Evolutionary conservation across 768 basidiomycete genomes (phyloP).

Genomic region (Suillus subluteus): DNA sequence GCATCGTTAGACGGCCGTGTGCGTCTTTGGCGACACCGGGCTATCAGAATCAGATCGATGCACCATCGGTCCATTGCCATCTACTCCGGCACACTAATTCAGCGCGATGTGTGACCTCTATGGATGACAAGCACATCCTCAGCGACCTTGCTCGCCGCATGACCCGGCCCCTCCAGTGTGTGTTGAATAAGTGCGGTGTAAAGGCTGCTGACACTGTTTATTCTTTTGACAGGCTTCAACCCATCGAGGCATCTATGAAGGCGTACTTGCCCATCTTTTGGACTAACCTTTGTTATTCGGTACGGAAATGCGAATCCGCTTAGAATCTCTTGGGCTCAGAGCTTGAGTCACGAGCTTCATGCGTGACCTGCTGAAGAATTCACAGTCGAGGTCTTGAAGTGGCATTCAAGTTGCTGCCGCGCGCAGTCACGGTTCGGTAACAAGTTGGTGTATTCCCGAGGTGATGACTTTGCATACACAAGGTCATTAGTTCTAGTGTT

Average conservation of each 20-base stretch:
- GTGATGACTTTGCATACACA: no score
- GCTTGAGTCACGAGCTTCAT: not conserved
- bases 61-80: not conserved
- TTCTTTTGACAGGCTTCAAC: not conserved
- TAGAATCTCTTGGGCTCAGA: not conserved
- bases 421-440: not conserved
- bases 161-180: not conserved
- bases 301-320: not conserved
- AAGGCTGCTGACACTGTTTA: not conserved
- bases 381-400: not conserved
- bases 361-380: not conserved
- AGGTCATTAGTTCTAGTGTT: not conserved
- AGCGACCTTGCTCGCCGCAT: no score
- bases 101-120: not conserved
- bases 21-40: not conserved
- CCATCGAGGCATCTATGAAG: not conserved
- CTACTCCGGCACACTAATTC: not conserved
- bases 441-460: no score
- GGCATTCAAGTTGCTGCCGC: not conserved
- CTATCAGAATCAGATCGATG: not conserved
- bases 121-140: not conserved
- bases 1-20: not conserved
- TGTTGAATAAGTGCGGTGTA: not conserved
- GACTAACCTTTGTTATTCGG: not conserved
- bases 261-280: not conserved